Evolutionary conservation across 176 grass and related monocot genomes (phyloP).

Genomic region (Dactylis glomerata): DNA sequence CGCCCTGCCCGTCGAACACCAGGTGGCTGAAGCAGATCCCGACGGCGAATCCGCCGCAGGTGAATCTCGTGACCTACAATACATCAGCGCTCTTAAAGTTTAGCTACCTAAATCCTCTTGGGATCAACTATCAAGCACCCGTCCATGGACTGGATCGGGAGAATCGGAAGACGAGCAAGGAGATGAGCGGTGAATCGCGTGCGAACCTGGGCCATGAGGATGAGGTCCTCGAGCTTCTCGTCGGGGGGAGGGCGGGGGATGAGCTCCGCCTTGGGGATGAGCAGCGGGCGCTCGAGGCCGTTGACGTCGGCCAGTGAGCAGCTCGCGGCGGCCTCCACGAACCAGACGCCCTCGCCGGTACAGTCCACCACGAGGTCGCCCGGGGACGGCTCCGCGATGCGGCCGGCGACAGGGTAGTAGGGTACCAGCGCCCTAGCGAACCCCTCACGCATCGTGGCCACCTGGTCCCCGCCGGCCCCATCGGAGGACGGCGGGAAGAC

Average conservation of each 20-base stretch:
- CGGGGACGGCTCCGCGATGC: constrained; percentile 32
- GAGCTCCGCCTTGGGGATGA: constrained; percentile 67
- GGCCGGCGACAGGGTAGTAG: constrained; percentile 75
- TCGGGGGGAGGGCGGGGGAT: constrained; percentile 57
- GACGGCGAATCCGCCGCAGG: constrained; percentile 67
- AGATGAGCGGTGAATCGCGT: background rate
- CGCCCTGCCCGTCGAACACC: constrained; percentile 75
- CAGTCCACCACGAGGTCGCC: constrained; percentile 54
- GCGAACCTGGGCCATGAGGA: constrained; percentile 74
- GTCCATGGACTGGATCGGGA: background rate
- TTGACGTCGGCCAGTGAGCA: constrained; percentile 76
- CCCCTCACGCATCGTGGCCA: constrained; percentile 45
- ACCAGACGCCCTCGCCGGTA: constrained; percentile 60
- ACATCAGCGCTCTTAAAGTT: background rate
- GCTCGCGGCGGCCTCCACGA: constrained; percentile 62
- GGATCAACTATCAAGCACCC: background rate
- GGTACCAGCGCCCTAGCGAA: constrained; percentile 59
- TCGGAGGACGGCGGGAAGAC: constrained; percentile 34
- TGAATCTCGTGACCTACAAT: constrained; percentile 78
- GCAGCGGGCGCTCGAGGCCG: constrained; percentile 66
- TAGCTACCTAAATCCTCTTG: background rate
- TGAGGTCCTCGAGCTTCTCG: constrained; percentile 57
- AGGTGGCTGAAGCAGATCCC: constrained; percentile 89
- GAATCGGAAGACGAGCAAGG: background rate
- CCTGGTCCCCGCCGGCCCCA: background rate